These are phyloP conservation scores for Pichia manshurica DNA, from an alignment of 805 yeast genomes.

Conservation along the genomic window DNA sequence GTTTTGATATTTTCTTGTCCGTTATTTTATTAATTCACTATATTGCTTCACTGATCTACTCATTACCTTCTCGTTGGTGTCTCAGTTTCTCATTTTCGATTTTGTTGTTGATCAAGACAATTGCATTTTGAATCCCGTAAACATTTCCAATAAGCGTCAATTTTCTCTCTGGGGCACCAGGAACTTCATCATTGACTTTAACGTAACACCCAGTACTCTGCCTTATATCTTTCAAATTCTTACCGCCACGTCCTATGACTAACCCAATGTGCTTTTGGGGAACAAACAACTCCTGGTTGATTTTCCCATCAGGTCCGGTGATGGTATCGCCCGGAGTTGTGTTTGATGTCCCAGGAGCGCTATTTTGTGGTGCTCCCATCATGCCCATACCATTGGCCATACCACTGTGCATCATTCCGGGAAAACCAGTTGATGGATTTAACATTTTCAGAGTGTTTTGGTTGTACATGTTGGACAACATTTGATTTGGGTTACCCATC, in stretches of 20 bases:
- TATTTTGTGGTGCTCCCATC: not conserved
- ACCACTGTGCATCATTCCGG: constrained; percentile 2
- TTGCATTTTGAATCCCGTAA: constrained; percentile 66
- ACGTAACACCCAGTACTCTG: constrained; percentile 72
- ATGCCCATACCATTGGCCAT: constrained; percentile 1
- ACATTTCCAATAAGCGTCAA: constrained; percentile 64
- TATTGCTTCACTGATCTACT: too few relatives aligned
- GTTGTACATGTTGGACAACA: constrained; percentile 17
- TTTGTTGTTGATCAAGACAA: constrained; percentile 63
- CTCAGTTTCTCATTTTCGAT: constrained; percentile 55
- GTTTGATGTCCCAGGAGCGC: constrained; percentile 6
- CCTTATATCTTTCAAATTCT: constrained; percentile 71
- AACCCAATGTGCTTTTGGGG: constrained; percentile 78
- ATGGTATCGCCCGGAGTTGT: constrained; percentile 15
- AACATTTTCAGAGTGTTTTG: constrained; percentile 4
- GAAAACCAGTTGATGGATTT: not conserved
- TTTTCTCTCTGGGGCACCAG: constrained; percentile 54
- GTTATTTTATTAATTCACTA: too few relatives aligned
- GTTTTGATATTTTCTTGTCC: not conserved
- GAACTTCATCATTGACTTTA: constrained; percentile 54
- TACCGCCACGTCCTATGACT: constrained; percentile 82
- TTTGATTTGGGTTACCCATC: constrained; percentile 19
- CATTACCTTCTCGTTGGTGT: constrained; percentile 23
- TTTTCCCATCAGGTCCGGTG: constrained; percentile 38
- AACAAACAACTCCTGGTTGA: constrained; percentile 65